Percentiles rank a stretch among this genome's conserved stretches.
phyloP scores from a whole-genome alignment of 805 yeast species.

The Nakazawaea laoshanensis region DNA sequence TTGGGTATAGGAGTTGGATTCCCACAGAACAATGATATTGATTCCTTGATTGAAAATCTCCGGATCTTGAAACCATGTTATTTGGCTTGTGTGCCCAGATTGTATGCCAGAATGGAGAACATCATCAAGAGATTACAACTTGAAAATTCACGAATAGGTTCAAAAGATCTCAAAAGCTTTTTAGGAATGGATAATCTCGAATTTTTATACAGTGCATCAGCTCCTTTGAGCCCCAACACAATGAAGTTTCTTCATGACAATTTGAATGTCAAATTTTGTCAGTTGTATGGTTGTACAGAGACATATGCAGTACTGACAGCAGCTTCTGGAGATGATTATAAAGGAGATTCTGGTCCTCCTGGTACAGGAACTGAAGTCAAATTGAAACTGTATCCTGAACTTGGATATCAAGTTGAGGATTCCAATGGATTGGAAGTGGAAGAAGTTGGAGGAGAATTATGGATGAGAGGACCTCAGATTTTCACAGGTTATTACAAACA shows the following conservation, averaged over 20 bases:
- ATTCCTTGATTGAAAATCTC: constrained; percentile 55
- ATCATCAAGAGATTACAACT: constrained; percentile 44
- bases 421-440: constrained; percentile 22
- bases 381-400: constrained; percentile 55
- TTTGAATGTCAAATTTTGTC: constrained; percentile 42
- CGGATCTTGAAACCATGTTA: constrained; percentile 43
- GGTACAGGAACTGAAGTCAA: constrained; percentile 48
- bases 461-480: constrained; percentile 58
- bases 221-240: constrained; percentile 64
- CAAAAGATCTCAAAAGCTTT: constrained; percentile 27
- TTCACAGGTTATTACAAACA: constrained; percentile 49
- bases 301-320: constrained; percentile 45
- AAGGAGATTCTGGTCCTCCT: constrained; percentile 55
- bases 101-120: constrained; percentile 55
- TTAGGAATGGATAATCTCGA: constrained; percentile 37
- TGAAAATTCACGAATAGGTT: neutral
- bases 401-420: constrained; percentile 37
- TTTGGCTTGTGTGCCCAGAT: constrained; percentile 58
- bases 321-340: constrained; percentile 30
- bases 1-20: constrained; percentile 31
- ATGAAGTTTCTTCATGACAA: constrained; percentile 51
- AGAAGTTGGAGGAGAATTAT: constrained; percentile 44
- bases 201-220: constrained; percentile 48
- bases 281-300: constrained; percentile 73
- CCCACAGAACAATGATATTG: constrained; percentile 41